Percentiles rank a stretch among this genome's conserved stretches.
phyloP scores from a whole-genome alignment of 2,329 filamentous ascomycete genomes.

The Aspergillus aculeatus region DNA sequence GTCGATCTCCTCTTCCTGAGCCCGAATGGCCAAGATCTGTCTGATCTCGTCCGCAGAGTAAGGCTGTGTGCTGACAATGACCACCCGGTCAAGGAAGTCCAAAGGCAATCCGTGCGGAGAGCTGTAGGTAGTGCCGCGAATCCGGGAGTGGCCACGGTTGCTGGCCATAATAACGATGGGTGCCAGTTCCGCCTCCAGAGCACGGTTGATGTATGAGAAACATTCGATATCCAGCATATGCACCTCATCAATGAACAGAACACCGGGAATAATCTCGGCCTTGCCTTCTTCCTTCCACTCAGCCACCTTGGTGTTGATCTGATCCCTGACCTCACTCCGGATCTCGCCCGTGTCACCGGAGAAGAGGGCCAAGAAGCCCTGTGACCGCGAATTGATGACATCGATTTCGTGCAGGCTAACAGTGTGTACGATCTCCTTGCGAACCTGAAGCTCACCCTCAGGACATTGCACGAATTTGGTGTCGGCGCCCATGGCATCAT shows the following conservation, averaged over 20 bases:
- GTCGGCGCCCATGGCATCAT: slow-evolving; percentile 98
- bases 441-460: slow-evolving; percentile 94
- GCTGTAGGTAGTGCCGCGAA: slow-evolving; percentile 88
- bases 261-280: slow-evolving; percentile 93
- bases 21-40: slow-evolving; percentile 88
- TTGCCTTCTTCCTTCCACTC: slow-evolving; percentile 99
- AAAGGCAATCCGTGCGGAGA: slow-evolving; percentile 91
- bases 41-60: slow-evolving; percentile 83
- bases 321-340: slow-evolving; percentile 91
- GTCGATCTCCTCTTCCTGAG: slow-evolving; percentile 94
- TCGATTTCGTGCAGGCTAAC: slow-evolving; percentile 98
- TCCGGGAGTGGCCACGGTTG: slow-evolving; percentile 87
- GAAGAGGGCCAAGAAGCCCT: slow-evolving; percentile 95
- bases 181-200: slow-evolving; percentile 88
- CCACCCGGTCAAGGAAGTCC: slow-evolving; percentile 92
- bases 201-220: slow-evolving; percentile 97
- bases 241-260: slow-evolving; percentile 97
- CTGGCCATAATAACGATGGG: slow-evolving; percentile 99
- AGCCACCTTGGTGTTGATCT: slow-evolving; percentile 98
- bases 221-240: slow-evolving; percentile 99
- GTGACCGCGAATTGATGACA: slow-evolving; percentile 98
- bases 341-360: slow-evolving; percentile 98
- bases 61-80: slow-evolving; percentile 90
- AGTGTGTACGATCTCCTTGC: slow-evolving; percentile 95
- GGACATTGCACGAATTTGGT: slow-evolving; percentile 98